These are phyloP conservation scores for Sordariomycetes sp. DNA, from an alignment of 2,329 filamentous ascomycete species.

Conservation along the genomic window DNA sequence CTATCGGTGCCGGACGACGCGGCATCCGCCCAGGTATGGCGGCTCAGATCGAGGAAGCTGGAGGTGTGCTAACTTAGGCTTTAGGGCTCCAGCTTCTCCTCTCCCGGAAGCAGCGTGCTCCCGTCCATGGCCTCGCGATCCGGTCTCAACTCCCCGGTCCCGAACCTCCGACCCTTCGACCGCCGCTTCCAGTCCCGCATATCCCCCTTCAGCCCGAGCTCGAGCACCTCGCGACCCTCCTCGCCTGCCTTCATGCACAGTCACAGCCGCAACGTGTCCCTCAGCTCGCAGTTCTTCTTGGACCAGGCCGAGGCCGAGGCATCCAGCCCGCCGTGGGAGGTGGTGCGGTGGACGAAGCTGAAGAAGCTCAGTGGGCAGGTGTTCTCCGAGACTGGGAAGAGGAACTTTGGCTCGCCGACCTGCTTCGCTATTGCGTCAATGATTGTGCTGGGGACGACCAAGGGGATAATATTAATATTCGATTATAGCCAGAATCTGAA, in stretches of 20 bases:
- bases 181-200: conserved; percentile 86
- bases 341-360: conserved; percentile 90
- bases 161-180: conserved; percentile 87
- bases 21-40: conserved; percentile 65
- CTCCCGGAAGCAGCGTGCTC: conserved; percentile 65
- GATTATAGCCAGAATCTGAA: conserved; percentile 96
- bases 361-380: conserved; percentile 81
- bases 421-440: conserved; percentile 80
- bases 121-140: conserved; percentile 58
- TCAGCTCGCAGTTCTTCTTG: conserved; percentile 57
- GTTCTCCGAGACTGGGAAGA: conserved; percentile 84
- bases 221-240: conserved; percentile 50
- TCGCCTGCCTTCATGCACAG: conserved; percentile 70
- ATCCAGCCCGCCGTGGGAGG: conserved; percentile 82
- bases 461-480: conserved; percentile 89
- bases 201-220: conserved; percentile 31
- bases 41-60: not conserved
- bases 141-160: conserved; percentile 58
- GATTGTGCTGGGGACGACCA: conserved; percentile 86
- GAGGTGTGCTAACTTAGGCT: conserved; percentile 10
- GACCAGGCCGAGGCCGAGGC: conserved; percentile 58
- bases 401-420: conserved; percentile 86
- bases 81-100: conserved; percentile 50
- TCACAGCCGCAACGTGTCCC: conserved; percentile 72
- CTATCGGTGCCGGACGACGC: conserved; percentile 73